Conservation (phyloP, 192 early-diverging fungal genomes). For the Coemansia guatemalensis region DNA sequence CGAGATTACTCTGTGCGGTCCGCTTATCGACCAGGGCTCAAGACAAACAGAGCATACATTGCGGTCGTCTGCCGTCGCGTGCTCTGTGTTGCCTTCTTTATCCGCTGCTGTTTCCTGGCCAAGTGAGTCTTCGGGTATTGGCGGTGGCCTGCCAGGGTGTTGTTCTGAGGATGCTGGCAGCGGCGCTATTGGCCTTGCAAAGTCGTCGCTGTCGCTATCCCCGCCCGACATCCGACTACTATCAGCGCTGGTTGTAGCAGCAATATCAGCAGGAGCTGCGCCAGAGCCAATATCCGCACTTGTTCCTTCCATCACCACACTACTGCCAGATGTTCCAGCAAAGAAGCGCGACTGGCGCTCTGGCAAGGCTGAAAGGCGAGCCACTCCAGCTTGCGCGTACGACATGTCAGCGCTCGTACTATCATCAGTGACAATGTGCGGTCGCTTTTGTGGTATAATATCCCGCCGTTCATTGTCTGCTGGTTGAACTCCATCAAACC, state of each 20-base stretch:
- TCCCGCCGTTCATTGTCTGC: background rate
- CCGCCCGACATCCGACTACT: background rate
- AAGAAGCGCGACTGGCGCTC: constrained; percentile 13
- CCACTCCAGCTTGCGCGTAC: background rate
- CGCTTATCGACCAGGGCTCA: constrained; percentile 36
- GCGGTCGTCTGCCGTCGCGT: constrained; percentile 19
- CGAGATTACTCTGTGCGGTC: constrained; percentile 24
- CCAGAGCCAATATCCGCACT: background rate
- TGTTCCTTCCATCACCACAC: background rate
- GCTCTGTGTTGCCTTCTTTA: background rate
- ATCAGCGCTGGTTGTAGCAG: background rate
- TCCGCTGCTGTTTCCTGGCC: background rate
- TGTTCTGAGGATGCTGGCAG: background rate
- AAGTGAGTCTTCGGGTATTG: background rate
- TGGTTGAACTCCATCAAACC: background rate
- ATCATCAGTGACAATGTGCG: background rate
- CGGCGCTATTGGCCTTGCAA: constrained; percentile 7
- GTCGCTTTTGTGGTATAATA: too few species aligned
- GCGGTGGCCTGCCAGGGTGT: background rate
- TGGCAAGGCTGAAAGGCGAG: background rate
- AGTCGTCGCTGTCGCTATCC: constrained; percentile 22
- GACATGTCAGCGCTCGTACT: background rate
- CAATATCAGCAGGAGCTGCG: background rate
- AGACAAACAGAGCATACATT: constrained; percentile 38
- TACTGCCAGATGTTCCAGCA: background rate